Percentiles rank a stretch among this genome's conserved stretches.
phyloP scores from a whole-genome alignment of 192 early-diverging fungal genomes.

The Paraglomus occultum region DNA sequence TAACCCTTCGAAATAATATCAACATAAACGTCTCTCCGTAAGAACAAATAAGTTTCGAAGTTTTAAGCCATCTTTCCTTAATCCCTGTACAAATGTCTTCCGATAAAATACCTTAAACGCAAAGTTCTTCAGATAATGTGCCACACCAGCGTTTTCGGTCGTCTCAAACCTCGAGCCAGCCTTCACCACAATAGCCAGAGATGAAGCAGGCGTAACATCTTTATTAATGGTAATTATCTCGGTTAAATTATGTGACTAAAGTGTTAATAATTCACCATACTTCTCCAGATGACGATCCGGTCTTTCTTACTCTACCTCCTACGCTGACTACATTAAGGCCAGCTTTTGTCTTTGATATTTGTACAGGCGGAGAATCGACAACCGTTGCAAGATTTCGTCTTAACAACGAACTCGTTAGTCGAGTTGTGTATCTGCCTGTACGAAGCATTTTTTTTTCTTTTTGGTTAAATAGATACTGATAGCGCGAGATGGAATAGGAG shows the following conservation, averaged over 20 bases:
- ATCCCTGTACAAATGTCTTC: neutral
- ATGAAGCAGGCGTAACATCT: slow-evolving; percentile 66
- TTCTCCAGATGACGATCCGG: neutral
- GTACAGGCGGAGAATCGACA: slow-evolving; percentile 3
- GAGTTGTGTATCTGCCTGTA: neutral
- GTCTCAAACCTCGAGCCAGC: slow-evolving; percentile 86
- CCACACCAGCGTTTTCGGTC: slow-evolving; percentile 70
- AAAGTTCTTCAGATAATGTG: slow-evolving; percentile 89
- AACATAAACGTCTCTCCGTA: too few relatives aligned
- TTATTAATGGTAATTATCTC: slow-evolving; percentile 29
- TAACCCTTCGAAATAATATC: too few relatives aligned
- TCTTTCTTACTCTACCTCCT: slow-evolving; percentile 9
- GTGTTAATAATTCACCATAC: neutral
- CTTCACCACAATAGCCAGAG: slow-evolving; percentile 82
- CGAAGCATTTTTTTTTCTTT: slow-evolving; percentile 3
- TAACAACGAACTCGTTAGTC: neutral
- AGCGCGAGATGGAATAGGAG: too few relatives aligned
- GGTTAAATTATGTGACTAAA: neutral
- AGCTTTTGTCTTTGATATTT: slow-evolving; percentile 10
- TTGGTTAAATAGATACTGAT: too few relatives aligned
- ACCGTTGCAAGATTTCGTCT: slow-evolving; percentile 17
- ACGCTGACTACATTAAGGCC: slow-evolving; percentile 17
- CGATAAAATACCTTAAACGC: slow-evolving; percentile 70
- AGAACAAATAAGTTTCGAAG: too few relatives aligned
- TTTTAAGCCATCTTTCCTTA: too few relatives aligned